phyloP scores from a whole-genome alignment of 2,329 filamentous ascomycete species.

The Paracamarosporium sp. region DNA sequence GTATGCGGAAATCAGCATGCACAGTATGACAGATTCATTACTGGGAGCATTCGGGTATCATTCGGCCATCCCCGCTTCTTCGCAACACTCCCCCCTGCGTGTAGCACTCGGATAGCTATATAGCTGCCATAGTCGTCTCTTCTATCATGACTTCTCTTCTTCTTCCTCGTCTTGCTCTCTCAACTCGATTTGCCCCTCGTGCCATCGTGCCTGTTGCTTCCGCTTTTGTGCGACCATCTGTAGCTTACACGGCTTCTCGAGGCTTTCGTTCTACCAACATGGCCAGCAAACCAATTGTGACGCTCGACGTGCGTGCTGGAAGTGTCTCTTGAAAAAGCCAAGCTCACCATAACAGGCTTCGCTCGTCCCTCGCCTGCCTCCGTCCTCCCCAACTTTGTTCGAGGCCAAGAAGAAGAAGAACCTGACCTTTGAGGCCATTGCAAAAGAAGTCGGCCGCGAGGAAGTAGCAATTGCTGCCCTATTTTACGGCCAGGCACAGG shows the following conservation, averaged over 20 bases:
- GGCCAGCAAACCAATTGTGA: conserved; percentile 48
- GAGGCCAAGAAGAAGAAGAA: conserved; percentile 77
- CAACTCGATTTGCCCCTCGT: conserved; percentile 37
- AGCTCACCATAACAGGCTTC: conserved; percentile 59
- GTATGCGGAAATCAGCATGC: conserved; percentile 2
- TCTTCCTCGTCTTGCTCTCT: conserved; percentile 35
- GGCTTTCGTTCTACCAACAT: conserved; percentile 41
- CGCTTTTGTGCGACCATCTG: conserved; percentile 25
- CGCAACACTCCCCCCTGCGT: conserved; percentile 19
- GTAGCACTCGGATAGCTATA: conserved; percentile 21
- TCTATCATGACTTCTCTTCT: conserved; percentile 31
- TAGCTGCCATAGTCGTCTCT: conserved; percentile 9
- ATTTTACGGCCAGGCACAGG: conserved; percentile 87
- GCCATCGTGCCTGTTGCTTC: conserved; percentile 33
- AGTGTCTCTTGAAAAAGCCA: not conserved
- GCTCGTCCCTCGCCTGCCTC: conserved; percentile 72
- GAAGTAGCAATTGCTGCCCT: conserved; percentile 86
- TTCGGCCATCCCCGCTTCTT: conserved; percentile 28
- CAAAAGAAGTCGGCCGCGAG: conserved; percentile 73
- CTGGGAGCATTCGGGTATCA: conserved; percentile 19
- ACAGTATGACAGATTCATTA: conserved; percentile 16
- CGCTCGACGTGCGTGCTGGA: conserved; percentile 38
- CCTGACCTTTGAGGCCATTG: conserved; percentile 82
- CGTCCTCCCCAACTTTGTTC: conserved; percentile 76
- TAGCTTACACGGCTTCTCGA: conserved; percentile 28